Evolutionary conservation across 2,329 filamentous ascomycete species (phyloP), one percentile per base, ranked within the genome.

Genomic region (Karstenula rhodostoma): DNA sequence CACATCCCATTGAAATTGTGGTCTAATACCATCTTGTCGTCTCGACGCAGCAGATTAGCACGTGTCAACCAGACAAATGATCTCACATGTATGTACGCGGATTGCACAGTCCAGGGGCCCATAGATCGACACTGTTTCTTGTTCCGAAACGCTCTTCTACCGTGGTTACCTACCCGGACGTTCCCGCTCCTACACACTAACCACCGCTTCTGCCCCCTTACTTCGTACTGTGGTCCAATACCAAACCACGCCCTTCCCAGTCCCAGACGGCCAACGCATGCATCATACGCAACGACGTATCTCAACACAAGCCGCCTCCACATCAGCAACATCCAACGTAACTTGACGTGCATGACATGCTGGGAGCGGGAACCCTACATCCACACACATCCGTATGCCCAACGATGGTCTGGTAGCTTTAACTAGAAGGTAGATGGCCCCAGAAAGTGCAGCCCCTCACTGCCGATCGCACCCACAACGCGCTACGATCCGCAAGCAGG

Each of bases 401-500:
- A 44, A 23, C 19, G 19, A 23, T 12, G 22, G n/a, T 25, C 42
- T 10, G 19, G 29, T 10, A 32, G 8, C 29, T 32, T 32, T 32
- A 32, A 6, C 8, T 32, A 32, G 29, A 32, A 32, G 29, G 13
- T 40, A 40, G 10, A 13, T 17, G 12, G 17, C 12, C 19, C 44
- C 23, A 47, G 44, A 23, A 17, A 47, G 27, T 32, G 32, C 32
- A 51, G 48, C 22, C 9, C 22, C 33, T 51, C 33, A 51, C 17
- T 33, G 37, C 17, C 25, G 51, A 54, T 54, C 37, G 3, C 23
- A 42, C 51, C 37, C 48, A 51, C 48, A 51, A 40, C 3, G n/a
- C 19, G 29, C 48, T 44, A 22, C 25, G 37, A 54, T 44, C 35
- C 37, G 51, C 51, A 32, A 23, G 25, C 37, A 54, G 22, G 37